Percentiles rank a stretch among this genome's conserved stretches.
Conservation (phyloP, 331 rosid genomes). For the Malus hybrid region DNA sequence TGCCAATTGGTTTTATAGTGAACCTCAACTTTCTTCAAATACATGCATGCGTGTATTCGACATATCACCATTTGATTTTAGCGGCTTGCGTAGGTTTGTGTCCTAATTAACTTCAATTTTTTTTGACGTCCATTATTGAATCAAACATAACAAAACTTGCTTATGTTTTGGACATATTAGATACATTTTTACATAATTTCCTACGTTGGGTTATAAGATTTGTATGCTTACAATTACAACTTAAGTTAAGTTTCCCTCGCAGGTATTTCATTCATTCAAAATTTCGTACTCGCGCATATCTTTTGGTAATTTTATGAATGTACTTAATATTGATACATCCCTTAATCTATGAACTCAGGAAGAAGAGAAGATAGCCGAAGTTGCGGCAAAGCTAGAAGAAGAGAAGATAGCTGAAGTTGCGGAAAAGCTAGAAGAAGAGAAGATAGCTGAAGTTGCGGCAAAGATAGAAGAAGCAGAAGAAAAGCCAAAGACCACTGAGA, state of each 20-base stretch:
- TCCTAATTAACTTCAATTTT: neutral
- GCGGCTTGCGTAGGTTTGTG: neutral
- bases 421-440: neutral
- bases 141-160: neutral
- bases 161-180: neutral
- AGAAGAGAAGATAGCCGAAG: neutral
- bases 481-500: neutral
- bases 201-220: neutral
- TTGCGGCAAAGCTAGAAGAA: neutral
- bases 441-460: neutral
- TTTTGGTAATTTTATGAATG: neutral
- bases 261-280: neutral
- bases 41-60: neutral
- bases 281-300: neutral
- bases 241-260: neutral
- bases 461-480: constrained; percentile 5
- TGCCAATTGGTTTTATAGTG: too few relatives aligned
- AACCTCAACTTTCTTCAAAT: too few relatives aligned
- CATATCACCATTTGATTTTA: neutral
- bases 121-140: neutral
- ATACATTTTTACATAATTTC: neutral
- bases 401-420: neutral
- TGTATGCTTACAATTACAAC: neutral
- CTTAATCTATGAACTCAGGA: neutral
- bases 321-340: neutral